phyloP scores from a whole-genome alignment of 768 basidiomycete species.

The Omphalotus guepiniiformis region DNA sequence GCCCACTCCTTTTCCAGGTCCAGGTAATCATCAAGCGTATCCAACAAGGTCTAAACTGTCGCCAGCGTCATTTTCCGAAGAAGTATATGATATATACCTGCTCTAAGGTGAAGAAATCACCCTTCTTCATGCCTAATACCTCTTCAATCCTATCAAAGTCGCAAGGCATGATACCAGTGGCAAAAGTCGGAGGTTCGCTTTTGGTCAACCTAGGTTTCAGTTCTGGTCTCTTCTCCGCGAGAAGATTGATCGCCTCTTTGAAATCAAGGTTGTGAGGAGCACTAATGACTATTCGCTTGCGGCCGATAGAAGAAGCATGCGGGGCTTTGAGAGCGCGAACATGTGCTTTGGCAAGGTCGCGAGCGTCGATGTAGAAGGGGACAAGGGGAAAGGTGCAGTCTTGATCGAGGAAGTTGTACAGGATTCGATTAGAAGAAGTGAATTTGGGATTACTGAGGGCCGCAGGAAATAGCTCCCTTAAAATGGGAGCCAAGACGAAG shows the following conservation, averaged over 20 bases:
- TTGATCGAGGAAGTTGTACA: slow-evolving; percentile 5
- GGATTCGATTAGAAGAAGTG: slow-evolving; percentile 12
- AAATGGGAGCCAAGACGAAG: no score
- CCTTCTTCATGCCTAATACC: slow-evolving; percentile 5
- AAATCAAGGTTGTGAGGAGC: not conserved
- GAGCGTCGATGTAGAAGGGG: slow-evolving; percentile 6
- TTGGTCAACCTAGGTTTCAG: not conserved
- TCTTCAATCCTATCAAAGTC: slow-evolving; percentile 5
- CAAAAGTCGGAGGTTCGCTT: slow-evolving; percentile 10
- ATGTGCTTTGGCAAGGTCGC: slow-evolving; percentile 12
- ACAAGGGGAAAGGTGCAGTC: slow-evolving; percentile 2
- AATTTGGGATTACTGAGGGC: no score
- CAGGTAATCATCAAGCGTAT: slow-evolving; percentile 3
- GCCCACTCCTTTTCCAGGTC: slow-evolving; percentile 2
- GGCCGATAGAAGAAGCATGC: slow-evolving; percentile 8
- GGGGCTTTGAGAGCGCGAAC: slow-evolving; percentile 11
- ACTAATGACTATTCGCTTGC: slow-evolving; percentile 9
- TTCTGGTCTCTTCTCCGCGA: not conserved
- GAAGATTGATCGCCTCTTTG: not conserved
- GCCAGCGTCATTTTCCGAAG: not conserved
- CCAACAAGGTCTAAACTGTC: not conserved
- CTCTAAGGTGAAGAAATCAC: not conserved
- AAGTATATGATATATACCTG: not conserved
- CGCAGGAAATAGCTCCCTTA: no score
- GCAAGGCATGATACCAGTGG: not conserved